Percentiles rank a stretch among this genome's conserved stretches.
These are phyloP conservation scores for Candida sanyiensis DNA, from an alignment of 805 yeast genomes.

Conservation along the genomic window DNA sequence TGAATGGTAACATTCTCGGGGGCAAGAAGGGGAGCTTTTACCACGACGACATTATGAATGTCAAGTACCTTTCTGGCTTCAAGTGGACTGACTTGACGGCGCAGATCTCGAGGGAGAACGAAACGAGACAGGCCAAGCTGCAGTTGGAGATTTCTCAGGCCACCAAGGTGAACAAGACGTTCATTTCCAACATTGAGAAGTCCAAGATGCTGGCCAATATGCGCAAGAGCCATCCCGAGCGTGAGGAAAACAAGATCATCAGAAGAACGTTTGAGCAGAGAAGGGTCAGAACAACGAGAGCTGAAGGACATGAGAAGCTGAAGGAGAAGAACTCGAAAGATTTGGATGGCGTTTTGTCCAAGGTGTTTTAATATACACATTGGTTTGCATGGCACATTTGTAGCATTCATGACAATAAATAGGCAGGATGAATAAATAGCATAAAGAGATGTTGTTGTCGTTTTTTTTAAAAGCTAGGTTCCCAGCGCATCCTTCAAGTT, in stretches of 20 bases:
- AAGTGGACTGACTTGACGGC: conserved; percentile 94
- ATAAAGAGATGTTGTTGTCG: too few relatives aligned
- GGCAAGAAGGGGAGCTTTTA: conserved; percentile 89
- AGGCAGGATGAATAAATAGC: too few relatives aligned
- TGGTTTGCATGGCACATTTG: too few relatives aligned
- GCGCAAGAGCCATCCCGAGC: conserved; percentile 27
- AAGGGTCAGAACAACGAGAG: conserved; percentile 58
- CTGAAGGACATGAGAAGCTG: conserved; percentile 47
- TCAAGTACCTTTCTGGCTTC: conserved; percentile 84
- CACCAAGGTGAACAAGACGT: conserved; percentile 77
- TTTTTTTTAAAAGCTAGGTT: too few relatives aligned
- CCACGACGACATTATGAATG: conserved; percentile 89
- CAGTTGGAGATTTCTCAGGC: conserved; percentile 88
- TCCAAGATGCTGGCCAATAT: conserved; percentile 76
- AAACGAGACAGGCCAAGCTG: conserved; percentile 79
- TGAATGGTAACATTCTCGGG: conserved; percentile 86
- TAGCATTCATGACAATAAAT: too few relatives aligned
- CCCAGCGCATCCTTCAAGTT: conserved; percentile 57
- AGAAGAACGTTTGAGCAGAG: conserved; percentile 69
- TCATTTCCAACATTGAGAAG: conserved; percentile 76
- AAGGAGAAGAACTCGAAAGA: conserved; percentile 39
- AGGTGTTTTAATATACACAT: conserved; percentile 21
- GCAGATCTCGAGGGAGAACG: conserved; percentile 87
- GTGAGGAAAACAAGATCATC: conserved; percentile 31
- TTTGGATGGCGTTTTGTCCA: conserved; percentile 31